Conservation (phyloP, 768 basidiomycete genomes). For the Lyophyllum decastes region DNA sequence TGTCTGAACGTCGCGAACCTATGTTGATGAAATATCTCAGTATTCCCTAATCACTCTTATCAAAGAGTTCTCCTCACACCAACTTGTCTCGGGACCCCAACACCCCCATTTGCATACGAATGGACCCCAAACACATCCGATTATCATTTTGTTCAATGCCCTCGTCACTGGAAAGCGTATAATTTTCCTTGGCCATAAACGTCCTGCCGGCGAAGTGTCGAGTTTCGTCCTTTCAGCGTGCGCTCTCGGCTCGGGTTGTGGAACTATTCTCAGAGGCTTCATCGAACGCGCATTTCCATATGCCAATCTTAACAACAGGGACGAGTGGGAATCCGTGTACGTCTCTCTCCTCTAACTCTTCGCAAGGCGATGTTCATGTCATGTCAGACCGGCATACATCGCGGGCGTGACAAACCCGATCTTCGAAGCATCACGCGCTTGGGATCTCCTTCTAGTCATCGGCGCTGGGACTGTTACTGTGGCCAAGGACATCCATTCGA, state of each 20-base stretch:
- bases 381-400: conserved; percentile 81
- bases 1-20: background rate
- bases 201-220: conserved; percentile 89
- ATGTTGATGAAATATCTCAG: conserved; percentile 37
- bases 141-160: conserved; percentile 95
- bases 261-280: conserved; percentile 80
- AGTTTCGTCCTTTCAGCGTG: conserved; percentile 93
- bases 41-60: conserved; percentile 92
- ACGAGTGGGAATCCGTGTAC: conserved; percentile 89
- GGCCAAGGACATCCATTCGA: conserved; percentile 77
- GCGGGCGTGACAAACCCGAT: conserved; percentile 98
- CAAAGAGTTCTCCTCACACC: conserved; percentile 70
- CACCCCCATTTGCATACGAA: conserved; percentile 95
- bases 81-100: conserved; percentile 65
- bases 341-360: conserved; percentile 26
- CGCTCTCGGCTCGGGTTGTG: conserved; percentile 90
- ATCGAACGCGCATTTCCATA: conserved; percentile 95
- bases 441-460: conserved; percentile 95
- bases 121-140: conserved; percentile 87
- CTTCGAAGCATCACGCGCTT: conserved; percentile 82
- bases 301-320: conserved; percentile 83
- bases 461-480: conserved; percentile 85
- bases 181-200: conserved; percentile 88
- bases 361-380: conserved; percentile 1
- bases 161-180: conserved; percentile 95